These are phyloP conservation scores for Venturia carpophila DNA, from an alignment of 2,329 filamentous ascomycete species.

Conservation along the genomic window DNA sequence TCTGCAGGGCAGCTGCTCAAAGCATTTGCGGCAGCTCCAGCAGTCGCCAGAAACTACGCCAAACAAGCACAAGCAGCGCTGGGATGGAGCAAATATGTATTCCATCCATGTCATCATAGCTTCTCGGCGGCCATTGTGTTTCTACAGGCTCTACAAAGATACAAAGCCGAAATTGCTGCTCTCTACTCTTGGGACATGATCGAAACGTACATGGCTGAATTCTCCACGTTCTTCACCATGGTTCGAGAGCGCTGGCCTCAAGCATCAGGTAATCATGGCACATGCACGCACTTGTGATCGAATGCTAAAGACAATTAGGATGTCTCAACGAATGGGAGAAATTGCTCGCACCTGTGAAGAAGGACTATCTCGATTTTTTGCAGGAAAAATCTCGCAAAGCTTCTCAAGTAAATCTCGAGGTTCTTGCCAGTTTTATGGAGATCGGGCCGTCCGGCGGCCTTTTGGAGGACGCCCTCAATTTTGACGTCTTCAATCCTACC, in stretches of 20 bases:
- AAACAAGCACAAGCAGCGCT: constrained; percentile 29
- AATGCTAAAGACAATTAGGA: constrained; percentile 18
- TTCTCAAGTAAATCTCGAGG: constrained; percentile 19
- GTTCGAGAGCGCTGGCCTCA: constrained; percentile 32
- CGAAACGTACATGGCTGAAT: constrained; percentile 28
- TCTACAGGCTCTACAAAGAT: constrained; percentile 28
- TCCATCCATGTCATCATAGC: constrained; percentile 32
- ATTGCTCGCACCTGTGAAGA: constrained; percentile 27
- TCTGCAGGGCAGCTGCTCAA: constrained; percentile 26
- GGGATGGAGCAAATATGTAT: constrained; percentile 32
- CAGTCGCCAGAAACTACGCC: constrained; percentile 30
- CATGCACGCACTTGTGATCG: neutral
- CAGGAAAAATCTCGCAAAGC: constrained; percentile 25
- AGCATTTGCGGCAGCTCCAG: constrained; percentile 27
- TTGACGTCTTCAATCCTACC: constrained; percentile 29
- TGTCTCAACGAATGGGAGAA: constrained; percentile 31
- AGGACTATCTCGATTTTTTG: constrained; percentile 30
- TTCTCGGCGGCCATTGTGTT: constrained; percentile 30
- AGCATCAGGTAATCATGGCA: constrained; percentile 21
- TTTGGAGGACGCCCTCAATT: constrained; percentile 26
- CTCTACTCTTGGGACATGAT: constrained; percentile 25
- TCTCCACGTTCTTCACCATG: constrained; percentile 29
- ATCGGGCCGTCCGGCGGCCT: constrained; percentile 21
- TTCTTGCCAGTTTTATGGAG: constrained; percentile 19
- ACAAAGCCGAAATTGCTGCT: constrained; percentile 25